phyloP scores from a whole-genome alignment of 2,329 filamentous ascomycete species.

The Ophiostoma tasmaniense region DNA sequence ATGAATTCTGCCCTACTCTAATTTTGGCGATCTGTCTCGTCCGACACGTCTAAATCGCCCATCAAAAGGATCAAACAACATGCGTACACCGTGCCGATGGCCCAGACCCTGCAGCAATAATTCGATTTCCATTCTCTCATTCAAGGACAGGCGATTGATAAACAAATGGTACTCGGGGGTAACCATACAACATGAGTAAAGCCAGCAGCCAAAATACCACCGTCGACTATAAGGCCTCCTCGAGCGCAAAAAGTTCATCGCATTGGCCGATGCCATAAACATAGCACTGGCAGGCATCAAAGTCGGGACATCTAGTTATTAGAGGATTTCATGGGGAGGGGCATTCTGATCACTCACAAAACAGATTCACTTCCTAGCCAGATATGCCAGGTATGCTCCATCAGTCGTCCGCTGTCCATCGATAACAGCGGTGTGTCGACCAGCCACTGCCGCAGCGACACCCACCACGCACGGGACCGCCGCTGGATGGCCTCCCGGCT shows the following conservation, averaged over 20 bases:
- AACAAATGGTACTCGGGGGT: background rate
- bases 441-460: constrained; percentile 39
- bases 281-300: background rate
- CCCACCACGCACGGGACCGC: constrained; percentile 37
- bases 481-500: constrained; percentile 34
- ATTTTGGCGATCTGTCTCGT: background rate
- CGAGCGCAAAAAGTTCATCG: background rate
- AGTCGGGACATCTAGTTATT: background rate
- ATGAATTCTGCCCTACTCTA: background rate
- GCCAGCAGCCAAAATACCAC: background rate
- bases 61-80: too few relatives aligned
- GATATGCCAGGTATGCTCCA: constrained; percentile 48
- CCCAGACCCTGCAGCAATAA: background rate
- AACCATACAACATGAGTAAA: background rate
- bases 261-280: background rate
- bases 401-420: constrained; percentile 38
- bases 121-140: background rate
- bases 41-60: too few relatives aligned
- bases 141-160: background rate
- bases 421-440: constrained; percentile 36
- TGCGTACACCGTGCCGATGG: background rate
- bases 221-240: background rate
- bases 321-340: background rate
- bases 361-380: constrained; percentile 24
- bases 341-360: background rate